phyloP scores from a whole-genome alignment of 2,329 filamentous ascomycete genomes.

The Anthostomella pinea region DNA sequence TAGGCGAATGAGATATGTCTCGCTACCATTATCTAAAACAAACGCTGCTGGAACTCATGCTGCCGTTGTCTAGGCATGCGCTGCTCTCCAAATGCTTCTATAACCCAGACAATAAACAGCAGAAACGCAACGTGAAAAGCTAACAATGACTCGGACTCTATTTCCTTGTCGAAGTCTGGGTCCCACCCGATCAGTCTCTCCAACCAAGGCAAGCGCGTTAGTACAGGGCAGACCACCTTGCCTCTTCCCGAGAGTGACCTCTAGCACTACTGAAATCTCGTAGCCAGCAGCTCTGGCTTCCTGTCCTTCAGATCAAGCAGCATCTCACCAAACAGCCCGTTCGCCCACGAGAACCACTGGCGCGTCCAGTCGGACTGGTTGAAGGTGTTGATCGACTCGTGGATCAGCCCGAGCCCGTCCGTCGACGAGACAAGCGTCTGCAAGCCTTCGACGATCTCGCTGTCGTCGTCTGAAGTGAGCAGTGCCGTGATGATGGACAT shows the following conservation, averaged over 20 bases:
- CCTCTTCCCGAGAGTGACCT: neutral
- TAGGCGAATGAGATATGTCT: too few relatives aligned
- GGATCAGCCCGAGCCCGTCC: conserved; percentile 37
- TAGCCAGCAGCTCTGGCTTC: conserved; percentile 62
- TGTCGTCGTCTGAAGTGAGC: conserved; percentile 54
- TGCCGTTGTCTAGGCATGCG: too few relatives aligned
- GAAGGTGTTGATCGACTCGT: conserved; percentile 41
- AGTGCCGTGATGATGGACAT: conserved; percentile 81
- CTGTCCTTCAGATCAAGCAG: conserved; percentile 56
- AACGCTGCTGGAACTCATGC: too few relatives aligned
- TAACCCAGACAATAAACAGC: too few relatives aligned
- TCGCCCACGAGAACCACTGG: conserved; percentile 40
- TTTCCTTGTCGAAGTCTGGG: too few relatives aligned
- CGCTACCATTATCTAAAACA: too few relatives aligned
- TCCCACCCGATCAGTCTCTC: neutral
- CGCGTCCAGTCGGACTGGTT: conserved; percentile 36
- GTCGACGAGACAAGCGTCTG: conserved; percentile 31
- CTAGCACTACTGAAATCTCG: conserved; percentile 44
- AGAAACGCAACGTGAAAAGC: too few relatives aligned
- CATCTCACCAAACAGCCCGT: conserved; percentile 35
- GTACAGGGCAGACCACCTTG: neutral
- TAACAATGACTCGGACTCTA: too few relatives aligned
- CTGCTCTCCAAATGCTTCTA: too few relatives aligned
- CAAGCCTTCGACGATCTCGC: conserved; percentile 35
- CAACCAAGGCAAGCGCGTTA: neutral